Evolutionary conservation across 371 early-diverging fungal genomes (phyloP), one percentile per base, ranked within the genome.

Genomic region (Rhizopus sp.): DNA sequence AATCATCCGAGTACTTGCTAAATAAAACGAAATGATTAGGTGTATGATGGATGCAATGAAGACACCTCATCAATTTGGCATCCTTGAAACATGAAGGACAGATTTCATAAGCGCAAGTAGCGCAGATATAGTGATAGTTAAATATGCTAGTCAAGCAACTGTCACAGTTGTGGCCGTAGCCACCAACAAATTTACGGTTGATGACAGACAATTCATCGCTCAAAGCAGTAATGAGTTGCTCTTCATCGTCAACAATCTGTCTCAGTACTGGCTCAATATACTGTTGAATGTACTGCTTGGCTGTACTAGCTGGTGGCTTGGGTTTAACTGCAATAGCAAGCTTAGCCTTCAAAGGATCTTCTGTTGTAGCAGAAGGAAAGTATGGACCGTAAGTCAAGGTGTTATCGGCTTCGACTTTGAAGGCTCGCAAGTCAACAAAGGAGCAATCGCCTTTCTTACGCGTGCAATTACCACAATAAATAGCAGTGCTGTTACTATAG

Each of bases 21-120:
- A 78, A 56, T 2, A 72, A 66, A 5, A 81, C 34, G 60, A 84
- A 74, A 49, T 81, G 82, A 10, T 45, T 35, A 35, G 53, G 55
- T 2, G 54, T 45, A 51, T 82, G 82, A 6, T 0, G 5, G 12
- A 60, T 48, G 1, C 30, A 12, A 41, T 56, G 54, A 7, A 57
- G 56, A 51, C 71, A 72, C 13, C 45, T 39, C 45, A 29, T 31
- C 17, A 35, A 59, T 50, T 50, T 61, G 40, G 13, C 53, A 41
- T 55, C 72, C 59, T 29, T 16, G 49, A 61, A 77, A 55, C 91
- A 91, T 4, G 53, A 61, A 4, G 64, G 13, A 54, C 91, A 91
- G 4, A 85, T 5, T 38, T 88, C 88, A 4, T 53, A n/a, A 7
- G 73, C 80, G 42, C 88, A 88, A 39, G 63, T 31, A 30, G 63